Base-by-base conservation (phyloP, 768 basidiomycete genomes). In the Coprinellus aureogranulatus region DNA sequence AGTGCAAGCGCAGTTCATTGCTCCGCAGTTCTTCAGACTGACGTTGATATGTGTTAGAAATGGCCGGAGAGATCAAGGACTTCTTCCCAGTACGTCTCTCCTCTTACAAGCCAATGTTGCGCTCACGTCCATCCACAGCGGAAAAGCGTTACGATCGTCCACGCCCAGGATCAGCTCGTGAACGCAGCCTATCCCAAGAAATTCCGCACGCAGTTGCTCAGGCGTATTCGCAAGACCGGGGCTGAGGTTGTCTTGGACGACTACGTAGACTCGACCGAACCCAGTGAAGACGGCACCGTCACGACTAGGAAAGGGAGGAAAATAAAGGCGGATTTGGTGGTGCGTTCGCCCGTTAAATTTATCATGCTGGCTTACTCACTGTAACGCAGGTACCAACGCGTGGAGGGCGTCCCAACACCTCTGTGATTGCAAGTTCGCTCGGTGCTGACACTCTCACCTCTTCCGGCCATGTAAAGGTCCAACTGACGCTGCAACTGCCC, bases 91-190 rank as follows among this genome's bases (percentile, higher is more conserved):
- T 69, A 48, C 51, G 65, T 46, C 28, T 49, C 22, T 20, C 26
- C 54, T 10, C 48, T 22, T 16, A 12, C 28, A 20, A 28, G 23
- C 12, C 28, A 16, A 1, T 31, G 53, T 14, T 20, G 27, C 31
- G n/a, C n/a, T n/a, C n/a, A n/a, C 12, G 31, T 25, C 46, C 11
- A 3, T 12, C 28, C 20, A 16, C 41, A 76, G 74, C 54, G 61
- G 11, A 83, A 79, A 60, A 65, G 68, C 28, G 78, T 88, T 18
- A 85, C 83, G 20, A 75, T 88, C 50, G 79, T 88, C 3, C 86
- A 88, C 9, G 73, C 75, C 40, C 70, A 74, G 27, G 49, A 48
- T 2, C 64, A 72, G 27, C 77, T 87, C 27, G 70, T 88, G 57
- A 84, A 81, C 60, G 65, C 71, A 8, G 68, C 75, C 2, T 88